These are phyloP conservation scores for Phytophthora pistaciae DNA, from an alignment of 352 stramenopile species.

Conservation along the genomic window DNA sequence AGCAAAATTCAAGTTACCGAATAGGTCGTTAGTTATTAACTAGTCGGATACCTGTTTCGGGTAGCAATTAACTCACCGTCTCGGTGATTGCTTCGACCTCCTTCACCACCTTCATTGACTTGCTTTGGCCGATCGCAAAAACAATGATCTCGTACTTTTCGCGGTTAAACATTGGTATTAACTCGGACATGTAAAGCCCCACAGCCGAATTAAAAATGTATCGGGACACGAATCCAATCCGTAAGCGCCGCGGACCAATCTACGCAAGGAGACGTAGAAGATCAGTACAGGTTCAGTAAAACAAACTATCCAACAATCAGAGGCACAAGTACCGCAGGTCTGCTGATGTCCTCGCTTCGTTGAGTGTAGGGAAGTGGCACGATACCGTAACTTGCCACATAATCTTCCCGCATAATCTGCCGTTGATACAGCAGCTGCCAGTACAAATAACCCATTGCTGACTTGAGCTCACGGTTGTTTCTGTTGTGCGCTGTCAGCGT, in stretches of 20 bases:
- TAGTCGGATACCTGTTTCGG: not conserved
- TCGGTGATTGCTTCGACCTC: constrained; percentile 66
- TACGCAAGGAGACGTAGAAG: constrained; percentile 15
- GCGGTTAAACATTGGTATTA: constrained; percentile 63
- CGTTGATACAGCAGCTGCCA: constrained; percentile 49
- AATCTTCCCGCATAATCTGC: constrained; percentile 47
- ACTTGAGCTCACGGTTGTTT: constrained; percentile 77
- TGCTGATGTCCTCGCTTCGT: constrained; percentile 15
- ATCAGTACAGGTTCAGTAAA: not conserved
- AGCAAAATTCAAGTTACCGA: not conserved
- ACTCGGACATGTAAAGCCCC: constrained; percentile 69
- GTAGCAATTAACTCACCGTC: constrained; percentile 11
- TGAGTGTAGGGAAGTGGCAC: constrained; percentile 46
- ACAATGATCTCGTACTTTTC: constrained; percentile 78
- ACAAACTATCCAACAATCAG: not conserved
- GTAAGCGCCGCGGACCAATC: constrained; percentile 47
- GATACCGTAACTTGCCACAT: constrained; percentile 58
- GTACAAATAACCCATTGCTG: constrained; percentile 62
- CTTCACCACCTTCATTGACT: constrained; percentile 56
- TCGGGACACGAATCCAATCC: constrained; percentile 74
- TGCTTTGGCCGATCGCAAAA: constrained; percentile 71
- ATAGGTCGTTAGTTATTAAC: not conserved
- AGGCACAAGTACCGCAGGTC: constrained; percentile 21
- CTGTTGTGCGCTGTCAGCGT: constrained; percentile 70
- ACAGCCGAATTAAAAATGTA: constrained; percentile 63